Conservation (phyloP, 2,329 filamentous ascomycete genomes). For the Clonostachys chloroleuca region DNA sequence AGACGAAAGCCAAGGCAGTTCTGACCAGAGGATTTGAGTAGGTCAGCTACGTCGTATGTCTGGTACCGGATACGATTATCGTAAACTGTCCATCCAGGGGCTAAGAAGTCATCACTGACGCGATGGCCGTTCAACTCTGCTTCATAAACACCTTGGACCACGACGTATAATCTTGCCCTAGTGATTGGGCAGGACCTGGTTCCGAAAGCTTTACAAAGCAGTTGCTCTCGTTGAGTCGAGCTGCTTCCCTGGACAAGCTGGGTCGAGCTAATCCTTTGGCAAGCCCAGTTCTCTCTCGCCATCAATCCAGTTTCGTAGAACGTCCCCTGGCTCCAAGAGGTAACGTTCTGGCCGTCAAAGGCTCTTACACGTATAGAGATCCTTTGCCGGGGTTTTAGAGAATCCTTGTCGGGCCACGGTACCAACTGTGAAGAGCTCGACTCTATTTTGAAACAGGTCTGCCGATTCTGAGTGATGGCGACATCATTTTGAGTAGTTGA, state of each 20-base stretch:
- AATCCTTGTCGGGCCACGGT: slow-evolving; percentile 6
- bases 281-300: neutral
- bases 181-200: neutral
- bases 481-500: no score
- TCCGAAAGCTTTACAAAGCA: neutral
- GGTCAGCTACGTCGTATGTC: neutral
- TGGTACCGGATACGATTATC: neutral
- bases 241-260: neutral
- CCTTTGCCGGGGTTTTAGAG: slow-evolving; percentile 16
- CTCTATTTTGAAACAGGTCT: slow-evolving; percentile 1
- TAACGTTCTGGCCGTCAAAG: slow-evolving; percentile 4
- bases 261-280: neutral
- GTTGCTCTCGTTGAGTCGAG: neutral
- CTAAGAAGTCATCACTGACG: neutral
- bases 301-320: neutral
- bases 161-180: neutral
- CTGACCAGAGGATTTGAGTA: slow-evolving; percentile 1
- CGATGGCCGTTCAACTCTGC: neutral
- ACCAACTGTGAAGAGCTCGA: slow-evolving; percentile 3
- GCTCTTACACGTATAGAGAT: slow-evolving; percentile 18
- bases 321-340: no score
- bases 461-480: neutral
- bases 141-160: neutral
- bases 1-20: neutral
- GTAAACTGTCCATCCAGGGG: neutral